Percentiles rank a stretch among this genome's conserved stretches.
These are phyloP conservation scores for Trichosporon sp. DNA, from an alignment of 1,284 basidiomycete genomes.

Conservation along the genomic window DNA sequence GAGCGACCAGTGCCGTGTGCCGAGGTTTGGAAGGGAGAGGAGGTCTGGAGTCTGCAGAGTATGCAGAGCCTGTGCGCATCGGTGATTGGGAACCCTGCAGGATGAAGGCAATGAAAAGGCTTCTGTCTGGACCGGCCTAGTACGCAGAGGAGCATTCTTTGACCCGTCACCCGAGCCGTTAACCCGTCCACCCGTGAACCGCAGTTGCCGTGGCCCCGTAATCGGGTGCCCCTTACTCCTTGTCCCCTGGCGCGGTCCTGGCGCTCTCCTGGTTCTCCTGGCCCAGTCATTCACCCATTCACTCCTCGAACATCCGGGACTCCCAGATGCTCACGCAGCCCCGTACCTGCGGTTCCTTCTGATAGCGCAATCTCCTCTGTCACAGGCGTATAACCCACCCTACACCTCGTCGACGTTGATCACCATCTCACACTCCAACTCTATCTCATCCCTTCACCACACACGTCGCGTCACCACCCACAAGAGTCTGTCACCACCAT, in stretches of 20 bases:
- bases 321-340: conserved; percentile 1
- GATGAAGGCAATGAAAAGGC: no score
- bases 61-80: neutral
- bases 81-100: neutral
- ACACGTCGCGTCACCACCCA: neutral
- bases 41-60: no score
- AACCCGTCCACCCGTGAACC: neutral
- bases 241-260: neutral
- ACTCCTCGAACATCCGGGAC: conserved; percentile 10
- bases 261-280: neutral
- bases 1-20: neutral
- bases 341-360: neutral
- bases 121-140: neutral
- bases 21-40: no score
- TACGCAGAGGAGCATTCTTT: neutral
- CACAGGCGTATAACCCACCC: no score
- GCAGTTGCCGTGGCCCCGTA: conserved; percentile 4
- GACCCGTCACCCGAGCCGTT: conserved; percentile 1
- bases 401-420: neutral
- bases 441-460: neutral
- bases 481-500: neutral
- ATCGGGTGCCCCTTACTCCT: neutral
- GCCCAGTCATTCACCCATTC: conserved; percentile 9
- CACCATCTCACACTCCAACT: neutral
- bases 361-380: neutral